Base-by-base conservation (phyloP, 139 green algal genomes). In the Picochlorum sp. region DNA sequence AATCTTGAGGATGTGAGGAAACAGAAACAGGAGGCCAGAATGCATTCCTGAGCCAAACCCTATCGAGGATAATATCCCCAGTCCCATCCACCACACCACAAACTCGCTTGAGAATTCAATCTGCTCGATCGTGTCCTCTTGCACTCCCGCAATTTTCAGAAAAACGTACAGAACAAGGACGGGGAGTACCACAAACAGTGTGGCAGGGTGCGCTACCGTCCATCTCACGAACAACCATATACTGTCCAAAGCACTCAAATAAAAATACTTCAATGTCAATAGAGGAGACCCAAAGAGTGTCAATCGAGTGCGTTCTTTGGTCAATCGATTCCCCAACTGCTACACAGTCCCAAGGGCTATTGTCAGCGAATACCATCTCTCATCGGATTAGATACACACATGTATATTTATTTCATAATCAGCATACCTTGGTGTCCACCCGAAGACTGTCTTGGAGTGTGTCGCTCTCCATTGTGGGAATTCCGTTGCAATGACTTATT, bases 1-100 rank as follows among this genome's bases (percentile, higher is more conserved):
- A 10, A 94, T 82, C 82, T 92, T 96, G 15, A 96, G 78, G 41
- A 96, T 94, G 84, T 96, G 88, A 15, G 90, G 90, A 52, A 95
- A 96, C 8, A 96, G 70, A 72, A 96, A 96, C 6, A 96, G 81
- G 23, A 96, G 70, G 5, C 90, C 90, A 1, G 88, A 92, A 71
- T 96, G 90, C 90, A 96, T 95, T 54, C 90, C 90, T 11, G 82
- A 90, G 32, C 90, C 90, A 45, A 96, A 72, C 3, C 90, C 90
- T 16, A 96, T 92, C 18, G 86, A 95, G 2, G 85, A 94, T 30
- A 96, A 70, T 16, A 96, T 68, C 15, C 90, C 90, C 4, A 96
- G 77, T 13, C 86, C 86, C 32, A 95, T 61, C 88, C 88, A 95
- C 88, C 88, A 95, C 18, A 86, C 77, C 30, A 79, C 67, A 57